phyloP scores from a whole-genome alignment of 192 early-diverging fungal species.

The Helicostylum pulchrum region DNA sequence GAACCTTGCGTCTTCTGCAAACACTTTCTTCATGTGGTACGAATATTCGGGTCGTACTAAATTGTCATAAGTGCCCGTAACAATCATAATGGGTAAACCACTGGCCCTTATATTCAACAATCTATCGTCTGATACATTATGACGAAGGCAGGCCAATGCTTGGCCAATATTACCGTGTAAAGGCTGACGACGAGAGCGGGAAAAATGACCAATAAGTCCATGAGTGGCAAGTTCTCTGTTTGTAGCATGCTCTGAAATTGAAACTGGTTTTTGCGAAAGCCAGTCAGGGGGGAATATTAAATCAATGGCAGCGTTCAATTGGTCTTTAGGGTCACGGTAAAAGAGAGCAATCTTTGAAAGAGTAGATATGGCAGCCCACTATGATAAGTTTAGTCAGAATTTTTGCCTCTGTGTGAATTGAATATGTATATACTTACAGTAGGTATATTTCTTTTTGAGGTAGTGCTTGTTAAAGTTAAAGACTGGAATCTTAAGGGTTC shows the following conservation, averaged over 20 bases:
- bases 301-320: slow-evolving; percentile 29
- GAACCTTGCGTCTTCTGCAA: slow-evolving; percentile 16
- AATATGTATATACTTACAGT: slow-evolving; percentile 22
- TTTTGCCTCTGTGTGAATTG: too few relatives aligned
- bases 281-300: slow-evolving; percentile 40
- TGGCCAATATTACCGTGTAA: slow-evolving; percentile 36
- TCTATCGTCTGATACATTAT: slow-evolving; percentile 34
- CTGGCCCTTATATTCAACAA: slow-evolving; percentile 18
- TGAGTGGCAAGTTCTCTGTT: slow-evolving; percentile 22
- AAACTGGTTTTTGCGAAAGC: slow-evolving; percentile 33
- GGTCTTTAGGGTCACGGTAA: slow-evolving; percentile 16
- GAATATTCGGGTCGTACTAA: slow-evolving; percentile 34
- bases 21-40: slow-evolving; percentile 16
- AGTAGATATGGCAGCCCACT: slow-evolving; percentile 25
- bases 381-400: background rate
- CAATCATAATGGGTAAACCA: slow-evolving; percentile 28
- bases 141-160: slow-evolving; percentile 29
- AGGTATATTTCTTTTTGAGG: slow-evolving; percentile 46
- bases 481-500: slow-evolving; percentile 56
- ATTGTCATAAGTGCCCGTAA: slow-evolving; percentile 39
- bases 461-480: slow-evolving; percentile 56
- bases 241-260: slow-evolving; percentile 9
- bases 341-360: background rate
- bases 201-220: background rate
- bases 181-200: slow-evolving; percentile 15